A percentile compares a stretch with the other conserved stretches of the same genome.
Conservation (phyloP, 2,329 filamentous ascomycete genomes). For the Onygenales sp. region DNA sequence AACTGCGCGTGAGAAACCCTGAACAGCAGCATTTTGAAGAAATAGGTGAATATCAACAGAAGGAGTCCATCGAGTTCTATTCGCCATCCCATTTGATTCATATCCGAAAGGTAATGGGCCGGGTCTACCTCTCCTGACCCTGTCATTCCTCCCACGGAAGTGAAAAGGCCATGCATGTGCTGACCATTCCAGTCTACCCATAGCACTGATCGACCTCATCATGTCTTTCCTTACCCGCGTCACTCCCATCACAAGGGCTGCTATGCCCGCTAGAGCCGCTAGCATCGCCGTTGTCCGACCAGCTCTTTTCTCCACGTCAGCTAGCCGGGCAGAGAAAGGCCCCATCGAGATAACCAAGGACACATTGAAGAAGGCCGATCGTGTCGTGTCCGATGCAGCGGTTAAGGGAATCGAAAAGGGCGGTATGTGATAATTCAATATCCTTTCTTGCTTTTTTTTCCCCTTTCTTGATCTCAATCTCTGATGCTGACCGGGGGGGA, state of each 20-base stretch:
- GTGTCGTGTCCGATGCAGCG: constrained; percentile 44
- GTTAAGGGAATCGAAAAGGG: constrained; percentile 55
- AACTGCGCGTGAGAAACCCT: no score
- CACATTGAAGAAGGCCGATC: constrained; percentile 48
- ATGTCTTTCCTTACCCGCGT: constrained; percentile 29
- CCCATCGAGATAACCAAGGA: constrained; percentile 49
- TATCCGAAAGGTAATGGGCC: no score
- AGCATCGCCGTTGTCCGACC: constrained; percentile 13
- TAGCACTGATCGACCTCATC: neutral
- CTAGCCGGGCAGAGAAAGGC: constrained; percentile 37
- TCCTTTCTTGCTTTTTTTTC: neutral
- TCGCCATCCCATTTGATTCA: no score
- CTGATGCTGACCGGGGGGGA: neutral
- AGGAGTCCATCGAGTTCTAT: no score
- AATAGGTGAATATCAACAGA: no score
- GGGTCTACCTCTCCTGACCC: no score
- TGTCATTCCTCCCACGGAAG: no score
- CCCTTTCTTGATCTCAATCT: neutral
- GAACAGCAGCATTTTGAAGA: no score
- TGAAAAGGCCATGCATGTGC: no score
- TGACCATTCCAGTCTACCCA: no score
- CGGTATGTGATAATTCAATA: constrained; percentile 36
- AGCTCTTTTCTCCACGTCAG: constrained; percentile 43
- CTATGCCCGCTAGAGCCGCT: constrained; percentile 9
- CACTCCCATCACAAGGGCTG: constrained; percentile 19